A percentile compares a stretch with the other conserved stretches of the same genome.
phyloP scores from a whole-genome alignment of 129 eudicot genomes.

The Tanacetum coccineum region DNA sequence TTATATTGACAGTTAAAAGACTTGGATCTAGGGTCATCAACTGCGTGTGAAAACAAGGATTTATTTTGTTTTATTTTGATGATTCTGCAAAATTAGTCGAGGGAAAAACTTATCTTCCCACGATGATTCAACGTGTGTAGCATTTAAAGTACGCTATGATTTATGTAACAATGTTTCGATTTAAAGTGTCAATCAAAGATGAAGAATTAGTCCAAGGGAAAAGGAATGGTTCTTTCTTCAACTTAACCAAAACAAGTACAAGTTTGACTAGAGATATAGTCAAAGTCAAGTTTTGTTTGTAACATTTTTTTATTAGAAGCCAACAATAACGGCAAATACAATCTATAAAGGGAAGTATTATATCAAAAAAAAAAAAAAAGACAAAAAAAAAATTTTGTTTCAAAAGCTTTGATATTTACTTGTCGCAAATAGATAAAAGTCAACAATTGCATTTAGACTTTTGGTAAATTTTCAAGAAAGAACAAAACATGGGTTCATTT shows the following conservation, averaged over 20 bases:
- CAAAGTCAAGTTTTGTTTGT: conserved; percentile 18
- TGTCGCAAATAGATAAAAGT: not conserved
- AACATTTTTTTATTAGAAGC: conserved; percentile 13
- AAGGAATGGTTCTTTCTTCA: too few species aligned
- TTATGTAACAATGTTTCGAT: too few species aligned
- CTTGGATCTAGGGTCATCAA: too few species aligned
- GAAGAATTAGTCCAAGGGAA: too few species aligned
- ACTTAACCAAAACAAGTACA: not conserved
- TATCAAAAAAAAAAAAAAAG: conserved; percentile 17
- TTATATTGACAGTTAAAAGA: too few species aligned
- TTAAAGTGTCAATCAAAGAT: too few species aligned
- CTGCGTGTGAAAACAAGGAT: too few species aligned
- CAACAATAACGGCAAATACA: conserved; percentile 23
- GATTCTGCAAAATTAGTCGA: too few species aligned
- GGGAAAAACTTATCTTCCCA: too few species aligned
- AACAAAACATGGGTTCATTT: conserved; percentile 14
- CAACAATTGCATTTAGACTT: not conserved
- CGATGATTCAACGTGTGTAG: too few species aligned
- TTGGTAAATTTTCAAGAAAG: not conserved
- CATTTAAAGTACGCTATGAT: too few species aligned
- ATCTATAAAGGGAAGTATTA: conserved; percentile 20
- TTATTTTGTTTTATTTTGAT: too few species aligned
- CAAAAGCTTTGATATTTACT: conserved; percentile 14
- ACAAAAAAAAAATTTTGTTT: conserved; percentile 15
- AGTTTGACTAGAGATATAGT: conserved; percentile 26